Evolutionary conservation across 139 green algal species (phyloP).

Genomic region (Yamagishiella unicocca): DNA sequence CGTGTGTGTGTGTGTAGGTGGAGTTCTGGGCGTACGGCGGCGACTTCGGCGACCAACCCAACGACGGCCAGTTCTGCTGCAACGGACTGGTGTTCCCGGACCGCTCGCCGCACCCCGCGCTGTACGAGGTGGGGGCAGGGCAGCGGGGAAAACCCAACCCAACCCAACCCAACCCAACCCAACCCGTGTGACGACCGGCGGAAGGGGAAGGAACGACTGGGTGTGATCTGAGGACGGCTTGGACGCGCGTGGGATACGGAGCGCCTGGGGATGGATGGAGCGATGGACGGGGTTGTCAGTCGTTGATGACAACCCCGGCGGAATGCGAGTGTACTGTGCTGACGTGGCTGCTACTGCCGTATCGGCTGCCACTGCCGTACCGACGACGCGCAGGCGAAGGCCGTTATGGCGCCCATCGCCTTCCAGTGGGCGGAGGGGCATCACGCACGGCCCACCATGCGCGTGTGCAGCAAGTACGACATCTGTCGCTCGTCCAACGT

Average conservation of each 20-base stretch:
- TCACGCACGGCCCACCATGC: neutral
- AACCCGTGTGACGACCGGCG: too few relatives aligned
- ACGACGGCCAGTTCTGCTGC: conserved; percentile 96
- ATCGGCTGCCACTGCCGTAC: too few relatives aligned
- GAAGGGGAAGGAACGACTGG: neutral
- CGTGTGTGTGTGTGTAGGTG: too few relatives aligned
- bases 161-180: too few relatives aligned
- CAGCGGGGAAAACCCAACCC: too few relatives aligned
- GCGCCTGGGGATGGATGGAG: too few relatives aligned
- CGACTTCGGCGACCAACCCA: conserved; percentile 92
- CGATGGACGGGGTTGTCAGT: too few relatives aligned
- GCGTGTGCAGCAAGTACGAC: conserved; percentile 73
- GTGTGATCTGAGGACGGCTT: too few relatives aligned
- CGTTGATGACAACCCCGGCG: too few relatives aligned
- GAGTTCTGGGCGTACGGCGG: conserved; percentile 93
- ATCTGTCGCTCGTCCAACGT: conserved; percentile 65
- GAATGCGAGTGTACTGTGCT: too few relatives aligned
- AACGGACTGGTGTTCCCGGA: conserved; percentile 96
- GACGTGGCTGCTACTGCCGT: too few relatives aligned
- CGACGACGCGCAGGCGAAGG: conserved; percentile 46
- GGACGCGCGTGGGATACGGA: too few relatives aligned
- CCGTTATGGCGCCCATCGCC: conserved; percentile 67
- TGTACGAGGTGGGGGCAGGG: conserved; percentile 62
- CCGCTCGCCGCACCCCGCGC: conserved; percentile 79
- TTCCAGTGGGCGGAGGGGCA: conserved; percentile 42